Conservation (phyloP, 2,329 filamentous ascomycete genomes). For the Bipolaris bicolor region DNA sequence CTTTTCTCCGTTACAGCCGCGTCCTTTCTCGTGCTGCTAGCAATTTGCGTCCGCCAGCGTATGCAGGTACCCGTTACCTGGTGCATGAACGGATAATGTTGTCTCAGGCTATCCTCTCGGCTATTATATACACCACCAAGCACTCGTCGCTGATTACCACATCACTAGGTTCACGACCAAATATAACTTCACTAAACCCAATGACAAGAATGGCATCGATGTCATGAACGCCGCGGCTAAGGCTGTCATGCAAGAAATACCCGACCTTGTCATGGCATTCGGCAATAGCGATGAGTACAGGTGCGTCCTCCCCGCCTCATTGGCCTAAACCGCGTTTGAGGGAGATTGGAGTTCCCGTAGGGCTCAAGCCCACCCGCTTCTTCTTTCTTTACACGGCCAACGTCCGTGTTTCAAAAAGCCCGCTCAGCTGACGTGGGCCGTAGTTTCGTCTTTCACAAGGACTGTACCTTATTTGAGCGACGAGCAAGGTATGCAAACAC, state of each 20-base stretch:
- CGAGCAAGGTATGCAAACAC: constrained; percentile 67
- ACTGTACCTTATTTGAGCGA: constrained; percentile 81
- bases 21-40: neutral
- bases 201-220: constrained; percentile 83
- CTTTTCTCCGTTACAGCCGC: constrained; percentile 7
- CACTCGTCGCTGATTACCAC: constrained; percentile 10
- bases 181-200: constrained; percentile 89
- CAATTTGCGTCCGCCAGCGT: constrained; percentile 6
- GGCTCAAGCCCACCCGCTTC: constrained; percentile 1
- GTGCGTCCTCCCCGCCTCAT: constrained; percentile 48
- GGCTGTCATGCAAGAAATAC: constrained; percentile 79
- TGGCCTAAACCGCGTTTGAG: constrained; percentile 17
- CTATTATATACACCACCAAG: constrained; percentile 5
- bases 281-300: constrained; percentile 95
- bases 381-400: constrained; percentile 9
- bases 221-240: constrained; percentile 95
- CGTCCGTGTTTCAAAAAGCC: constrained; percentile 20
- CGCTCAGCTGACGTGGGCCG: constrained; percentile 48
- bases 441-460: constrained; percentile 89
- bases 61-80: constrained; percentile 29
- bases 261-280: constrained; percentile 86
- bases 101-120: constrained; percentile 12
- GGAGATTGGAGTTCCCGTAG: constrained; percentile 21
- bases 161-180: constrained; percentile 73
- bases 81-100: constrained; percentile 14